A percentile compares a stretch with the other conserved stretches of the same genome.
These are phyloP conservation scores for Komagataella mondaviorum DNA, from an alignment of 805 yeast genomes.

Conservation along the genomic window DNA sequence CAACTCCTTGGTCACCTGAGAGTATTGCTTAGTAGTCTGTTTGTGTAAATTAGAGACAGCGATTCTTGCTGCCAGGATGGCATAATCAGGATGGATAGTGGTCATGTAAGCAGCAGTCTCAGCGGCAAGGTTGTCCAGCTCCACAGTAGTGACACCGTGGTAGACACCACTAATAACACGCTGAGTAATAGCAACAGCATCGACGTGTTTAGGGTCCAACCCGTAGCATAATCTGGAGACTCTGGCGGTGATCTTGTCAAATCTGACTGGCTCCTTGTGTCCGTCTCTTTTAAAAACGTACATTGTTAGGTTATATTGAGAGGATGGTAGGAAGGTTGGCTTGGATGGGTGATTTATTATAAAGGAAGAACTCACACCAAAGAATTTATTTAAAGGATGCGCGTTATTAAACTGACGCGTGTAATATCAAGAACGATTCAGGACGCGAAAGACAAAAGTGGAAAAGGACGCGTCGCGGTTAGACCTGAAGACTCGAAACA, in stretches of 20 bases:
- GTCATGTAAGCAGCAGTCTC: conserved; percentile 98
- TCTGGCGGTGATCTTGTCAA: conserved; percentile 93
- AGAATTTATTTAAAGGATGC: not conserved
- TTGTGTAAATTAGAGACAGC: conserved; percentile 92
- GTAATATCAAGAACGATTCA: not conserved
- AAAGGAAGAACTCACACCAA: not conserved
- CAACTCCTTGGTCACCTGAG: conserved; percentile 61
- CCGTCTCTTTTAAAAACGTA: conserved; percentile 89
- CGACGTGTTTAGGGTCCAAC: conserved; percentile 81
- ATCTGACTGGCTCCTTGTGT: conserved; percentile 85
- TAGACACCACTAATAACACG: conserved; percentile 92
- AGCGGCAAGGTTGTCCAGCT: conserved; percentile 70
- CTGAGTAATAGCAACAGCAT: conserved; percentile 92
- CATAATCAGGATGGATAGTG: conserved; percentile 96
- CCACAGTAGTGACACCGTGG: conserved; percentile 92
- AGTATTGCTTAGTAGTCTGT: conserved; percentile 80
- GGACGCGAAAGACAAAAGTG: not conserved
- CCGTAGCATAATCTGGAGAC: conserved; percentile 92
- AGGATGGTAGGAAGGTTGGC: not conserved
- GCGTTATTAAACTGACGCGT: not conserved
- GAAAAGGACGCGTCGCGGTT: not conserved
- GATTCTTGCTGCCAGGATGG: conserved; percentile 87
- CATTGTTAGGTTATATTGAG: conserved; percentile 25
- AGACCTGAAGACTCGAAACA: not conserved
- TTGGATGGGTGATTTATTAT: not conserved